Evolutionary conservation across 768 basidiomycete genomes (phyloP), one percentile per base, ranked within the genome.

Genomic region (Suillus ampliporus): DNA sequence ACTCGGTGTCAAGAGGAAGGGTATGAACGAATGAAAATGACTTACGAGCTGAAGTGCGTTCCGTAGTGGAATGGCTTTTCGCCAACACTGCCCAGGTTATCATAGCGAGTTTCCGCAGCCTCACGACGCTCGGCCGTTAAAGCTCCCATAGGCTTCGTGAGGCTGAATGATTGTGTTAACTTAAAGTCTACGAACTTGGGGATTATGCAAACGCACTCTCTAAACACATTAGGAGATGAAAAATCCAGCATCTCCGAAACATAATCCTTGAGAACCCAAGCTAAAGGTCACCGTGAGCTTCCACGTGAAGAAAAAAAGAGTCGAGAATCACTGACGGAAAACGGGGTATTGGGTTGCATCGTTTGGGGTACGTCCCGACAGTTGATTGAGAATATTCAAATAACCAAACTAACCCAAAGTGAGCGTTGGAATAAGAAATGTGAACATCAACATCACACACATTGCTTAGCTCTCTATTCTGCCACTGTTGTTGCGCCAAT

Each of bases 331-430:
- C 90, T 56, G 68, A 93, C 92, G 92, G 66, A 94, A 95, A 9
- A 97, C 87, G 0, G 95, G 95, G 75, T 95, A 97, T 68, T 96
- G 94, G 0, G 96, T 97, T 11, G 95, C 94, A 78, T 97, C 95
- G 70, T 90, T 94, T 1, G 95, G 94, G 4, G 95, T 97, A 23
- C 95, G 85, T 47, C 95, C 95, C 4, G 95, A 96, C 23, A 93
- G 84, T 72, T 97, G 94, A 68, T 97, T 97, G 60, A 97, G 78
- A 60, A 97, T 86, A 64, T 91, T 90, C 56, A 97, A 76, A 74
- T 96, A 97, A 1, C 92, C 89, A 73, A 94, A 97, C 94, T 96
- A 61, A 38, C 21, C 23, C 15, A 56, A 51, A 54, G 6, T 59
- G 53, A 60, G 6, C 38, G 35, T 19, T 38, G 44, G 21, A 4